phyloP scores from a whole-genome alignment of 805 yeast genomes.

The Ogataea minuta region DNA sequence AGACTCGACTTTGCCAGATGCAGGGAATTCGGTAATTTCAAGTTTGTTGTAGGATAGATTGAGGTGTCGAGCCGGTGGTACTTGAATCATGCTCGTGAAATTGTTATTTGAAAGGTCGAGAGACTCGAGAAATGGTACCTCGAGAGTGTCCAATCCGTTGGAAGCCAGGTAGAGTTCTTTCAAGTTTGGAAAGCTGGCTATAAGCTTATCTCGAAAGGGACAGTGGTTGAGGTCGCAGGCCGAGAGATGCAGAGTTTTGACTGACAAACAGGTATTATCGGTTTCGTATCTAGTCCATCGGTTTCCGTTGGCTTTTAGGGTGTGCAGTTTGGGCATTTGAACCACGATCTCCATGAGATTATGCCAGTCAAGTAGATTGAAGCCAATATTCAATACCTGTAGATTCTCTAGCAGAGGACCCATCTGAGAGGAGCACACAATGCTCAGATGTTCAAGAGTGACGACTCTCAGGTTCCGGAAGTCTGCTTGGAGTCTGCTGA shows the following conservation, averaged over 20 bases:
- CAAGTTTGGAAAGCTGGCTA: conserved; percentile 19
- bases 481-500: conserved; percentile 47
- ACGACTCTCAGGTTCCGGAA: conserved; percentile 44
- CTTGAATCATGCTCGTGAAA: conserved; percentile 26
- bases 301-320: conserved; percentile 56
- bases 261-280: not conserved
- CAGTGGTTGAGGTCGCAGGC: conserved; percentile 11
- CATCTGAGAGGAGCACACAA: conserved; percentile 26
- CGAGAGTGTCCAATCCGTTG: conserved; percentile 14
- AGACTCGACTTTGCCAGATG: conserved; percentile 13
- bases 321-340: conserved; percentile 37
- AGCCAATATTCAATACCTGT: conserved; percentile 54
- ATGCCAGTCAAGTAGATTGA: conserved; percentile 50
- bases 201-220: not conserved
- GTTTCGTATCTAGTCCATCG: conserved; percentile 30
- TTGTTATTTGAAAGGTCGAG: conserved; percentile 41
- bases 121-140: conserved; percentile 1
- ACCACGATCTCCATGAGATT: conserved; percentile 39
- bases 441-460: conserved; percentile 45
- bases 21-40: conserved; percentile 19
- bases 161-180: conserved; percentile 33
- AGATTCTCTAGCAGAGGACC: conserved; percentile 24
- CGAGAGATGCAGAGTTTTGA: conserved; percentile 23
- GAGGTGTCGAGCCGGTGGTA: conserved; percentile 26
- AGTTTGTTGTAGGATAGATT: conserved; percentile 38